Evolutionary conservation across 371 early-diverging fungal genomes (phyloP).

Genomic region (Zychaea mexicana): DNA sequence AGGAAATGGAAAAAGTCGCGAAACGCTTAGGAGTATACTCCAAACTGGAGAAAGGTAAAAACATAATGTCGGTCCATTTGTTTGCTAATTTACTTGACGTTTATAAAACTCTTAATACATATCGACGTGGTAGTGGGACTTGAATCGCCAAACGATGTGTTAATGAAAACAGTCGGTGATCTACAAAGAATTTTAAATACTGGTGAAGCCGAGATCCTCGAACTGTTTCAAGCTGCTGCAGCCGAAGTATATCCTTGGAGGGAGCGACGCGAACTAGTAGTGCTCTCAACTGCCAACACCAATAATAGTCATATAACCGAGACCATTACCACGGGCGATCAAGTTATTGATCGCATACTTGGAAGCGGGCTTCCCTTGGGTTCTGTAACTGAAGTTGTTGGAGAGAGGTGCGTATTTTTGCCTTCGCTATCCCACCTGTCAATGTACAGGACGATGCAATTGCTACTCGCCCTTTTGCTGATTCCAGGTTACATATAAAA

Average conservation of each 20-base stretch:
- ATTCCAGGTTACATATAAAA: no score
- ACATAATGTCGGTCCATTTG: not conserved
- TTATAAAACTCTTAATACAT: not conserved
- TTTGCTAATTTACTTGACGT: not conserved
- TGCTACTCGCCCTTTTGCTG: no score
- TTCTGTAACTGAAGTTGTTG: conserved; percentile 60
- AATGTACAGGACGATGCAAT: not conserved
- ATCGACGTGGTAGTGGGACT: conserved; percentile 7
- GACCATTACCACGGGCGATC: conserved; percentile 54
- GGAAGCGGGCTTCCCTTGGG: conserved; percentile 59
- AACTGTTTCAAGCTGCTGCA: conserved; percentile 19
- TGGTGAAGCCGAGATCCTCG: conserved; percentile 7
- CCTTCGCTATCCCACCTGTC: not conserved
- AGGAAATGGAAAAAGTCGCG: conserved; percentile 18
- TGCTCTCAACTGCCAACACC: no score
- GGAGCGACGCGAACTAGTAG: not conserved
- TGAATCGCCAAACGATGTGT: conserved; percentile 19
- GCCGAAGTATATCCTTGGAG: conserved; percentile 23
- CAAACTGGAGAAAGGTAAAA: conserved; percentile 16
- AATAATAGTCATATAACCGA: not conserved
- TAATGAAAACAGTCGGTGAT: conserved; percentile 11
- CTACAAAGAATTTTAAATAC: conserved; percentile 10
- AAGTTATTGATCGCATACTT: conserved; percentile 50
- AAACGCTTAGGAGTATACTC: conserved; percentile 9
- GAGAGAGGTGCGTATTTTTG: conserved; percentile 43